Evolutionary conservation across 2,329 filamentous ascomycete species (phyloP).

Genomic region (Rhynchosporium graminicola): DNA sequence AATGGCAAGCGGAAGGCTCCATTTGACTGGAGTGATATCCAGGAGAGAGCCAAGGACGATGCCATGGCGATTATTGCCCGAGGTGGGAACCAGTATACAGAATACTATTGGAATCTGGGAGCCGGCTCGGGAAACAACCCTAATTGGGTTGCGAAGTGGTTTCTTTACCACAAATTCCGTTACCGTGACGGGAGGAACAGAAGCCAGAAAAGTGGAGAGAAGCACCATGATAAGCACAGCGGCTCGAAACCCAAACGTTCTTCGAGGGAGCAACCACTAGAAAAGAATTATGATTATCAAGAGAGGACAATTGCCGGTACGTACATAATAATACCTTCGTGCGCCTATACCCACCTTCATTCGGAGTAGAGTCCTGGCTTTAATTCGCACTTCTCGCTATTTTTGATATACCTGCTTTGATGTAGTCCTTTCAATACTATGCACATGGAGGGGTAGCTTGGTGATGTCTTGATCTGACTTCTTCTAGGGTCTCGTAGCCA

Average conservation of each 20-base stretch:
- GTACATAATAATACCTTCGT: not conserved
- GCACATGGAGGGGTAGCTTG: not conserved
- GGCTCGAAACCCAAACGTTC: constrained; percentile 4
- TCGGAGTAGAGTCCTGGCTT: not conserved
- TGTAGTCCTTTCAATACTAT: not conserved
- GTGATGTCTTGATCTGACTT: not conserved
- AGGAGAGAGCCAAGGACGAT: constrained; percentile 39
- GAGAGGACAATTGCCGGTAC: not conserved
- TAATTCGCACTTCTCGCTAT: not conserved
- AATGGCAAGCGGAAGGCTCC: constrained; percentile 38
- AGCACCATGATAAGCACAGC: constrained; percentile 3
- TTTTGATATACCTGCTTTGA: not conserved
- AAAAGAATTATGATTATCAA: not conserved
- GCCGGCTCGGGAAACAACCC: constrained; percentile 17
- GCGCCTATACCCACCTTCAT: not conserved
- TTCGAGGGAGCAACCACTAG: not conserved
- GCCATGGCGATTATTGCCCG: constrained; percentile 35
- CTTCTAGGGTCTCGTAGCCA: not conserved
- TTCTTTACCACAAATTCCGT: constrained; percentile 41
- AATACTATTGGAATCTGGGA: constrained; percentile 38
- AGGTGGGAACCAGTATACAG: constrained; percentile 31
- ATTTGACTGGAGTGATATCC: constrained; percentile 41
- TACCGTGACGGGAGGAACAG: constrained; percentile 41
- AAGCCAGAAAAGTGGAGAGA: constrained; percentile 21
- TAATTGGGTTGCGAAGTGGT: constrained; percentile 42